phyloP scores from a whole-genome alignment of 495 filamentous ascomycete species.

The Penicillium canariense region DNA sequence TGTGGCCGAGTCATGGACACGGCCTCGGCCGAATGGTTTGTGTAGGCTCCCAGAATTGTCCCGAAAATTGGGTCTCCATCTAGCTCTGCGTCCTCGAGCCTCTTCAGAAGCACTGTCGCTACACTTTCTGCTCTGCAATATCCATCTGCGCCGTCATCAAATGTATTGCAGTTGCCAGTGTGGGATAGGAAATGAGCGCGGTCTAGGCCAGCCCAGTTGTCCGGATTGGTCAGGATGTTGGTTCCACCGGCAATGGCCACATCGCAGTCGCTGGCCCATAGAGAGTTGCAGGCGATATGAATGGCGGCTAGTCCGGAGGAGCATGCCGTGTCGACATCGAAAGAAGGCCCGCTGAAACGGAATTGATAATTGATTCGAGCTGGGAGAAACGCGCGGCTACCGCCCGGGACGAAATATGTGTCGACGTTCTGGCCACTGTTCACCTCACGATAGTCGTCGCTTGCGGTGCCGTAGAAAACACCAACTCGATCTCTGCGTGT shows the following conservation, averaged over 20 bases:
- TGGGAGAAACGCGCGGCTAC: constrained; percentile 75
- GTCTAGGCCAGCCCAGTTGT: constrained; percentile 73
- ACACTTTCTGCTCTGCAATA: too few species aligned
- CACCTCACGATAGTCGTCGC: constrained; percentile 81
- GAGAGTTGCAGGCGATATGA: constrained; percentile 70
- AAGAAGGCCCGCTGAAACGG: constrained; percentile 76
- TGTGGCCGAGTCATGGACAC: constrained; percentile 43
- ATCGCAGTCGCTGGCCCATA: constrained; percentile 74
- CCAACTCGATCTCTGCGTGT: constrained; percentile 75
- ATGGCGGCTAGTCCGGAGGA: constrained; percentile 76
- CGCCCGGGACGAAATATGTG: constrained; percentile 86
- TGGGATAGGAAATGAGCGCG: constrained; percentile 74
- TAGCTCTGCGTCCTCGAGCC: constrained; percentile 44
- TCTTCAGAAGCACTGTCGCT: too few species aligned
- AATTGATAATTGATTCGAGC: constrained; percentile 81
- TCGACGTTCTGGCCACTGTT: constrained; percentile 80
- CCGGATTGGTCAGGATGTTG: constrained; percentile 73
- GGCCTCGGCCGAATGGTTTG: constrained; percentile 42
- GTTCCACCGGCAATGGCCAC: constrained; percentile 77
- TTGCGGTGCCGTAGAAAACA: constrained; percentile 83
- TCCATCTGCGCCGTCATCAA: constrained; percentile 68
- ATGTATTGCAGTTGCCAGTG: constrained; percentile 75
- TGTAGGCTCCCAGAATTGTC: constrained; percentile 32
- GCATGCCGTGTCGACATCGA: constrained; percentile 81
- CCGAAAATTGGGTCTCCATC: constrained; percentile 43